A percentile compares a stretch with the other conserved stretches of the same genome.
Evolutionary conservation across 306 rosid species (phyloP).

Genomic region (Oemleria cerasiformis): DNA sequence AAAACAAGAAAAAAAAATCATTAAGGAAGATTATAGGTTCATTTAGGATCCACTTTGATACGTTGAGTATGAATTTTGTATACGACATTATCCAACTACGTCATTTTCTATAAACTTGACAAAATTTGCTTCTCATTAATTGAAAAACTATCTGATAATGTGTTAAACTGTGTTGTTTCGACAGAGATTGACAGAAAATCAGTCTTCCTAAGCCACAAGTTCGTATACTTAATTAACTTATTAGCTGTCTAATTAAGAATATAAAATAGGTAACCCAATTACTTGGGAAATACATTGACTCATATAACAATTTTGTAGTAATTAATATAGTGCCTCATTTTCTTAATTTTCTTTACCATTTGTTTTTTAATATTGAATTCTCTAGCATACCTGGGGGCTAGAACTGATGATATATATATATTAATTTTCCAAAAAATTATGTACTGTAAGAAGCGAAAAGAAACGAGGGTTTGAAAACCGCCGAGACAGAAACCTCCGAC

Average conservation of each 20-base stretch:
- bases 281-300: conserved; percentile 7
- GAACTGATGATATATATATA: too few species aligned
- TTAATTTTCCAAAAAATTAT: too few species aligned
- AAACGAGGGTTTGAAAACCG: too few species aligned
- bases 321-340: too few species aligned
- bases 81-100: conserved; percentile 28
- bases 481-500: too few species aligned
- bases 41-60: conserved; percentile 32
- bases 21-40: conserved; percentile 17
- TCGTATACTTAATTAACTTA: neutral
- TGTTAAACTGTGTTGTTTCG: neutral
- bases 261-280: conserved; percentile 3
- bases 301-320: too few species aligned
- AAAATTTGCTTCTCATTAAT: neutral
- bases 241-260: conserved; percentile 13
- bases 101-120: conserved; percentile 20
- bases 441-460: too few species aligned
- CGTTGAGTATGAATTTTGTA: neutral
- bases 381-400: too few species aligned
- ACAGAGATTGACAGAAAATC: neutral
- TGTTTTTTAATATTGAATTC: too few species aligned
- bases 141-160: neutral
- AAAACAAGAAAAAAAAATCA: conserved; percentile 23
- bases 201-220: neutral
- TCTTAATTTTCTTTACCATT: too few species aligned